Percentiles rank a stretch among this genome's conserved stretches.
phyloP scores from a whole-genome alignment of 2,329 filamentous ascomycete genomes.

The Thielaviopsis populi region DNA sequence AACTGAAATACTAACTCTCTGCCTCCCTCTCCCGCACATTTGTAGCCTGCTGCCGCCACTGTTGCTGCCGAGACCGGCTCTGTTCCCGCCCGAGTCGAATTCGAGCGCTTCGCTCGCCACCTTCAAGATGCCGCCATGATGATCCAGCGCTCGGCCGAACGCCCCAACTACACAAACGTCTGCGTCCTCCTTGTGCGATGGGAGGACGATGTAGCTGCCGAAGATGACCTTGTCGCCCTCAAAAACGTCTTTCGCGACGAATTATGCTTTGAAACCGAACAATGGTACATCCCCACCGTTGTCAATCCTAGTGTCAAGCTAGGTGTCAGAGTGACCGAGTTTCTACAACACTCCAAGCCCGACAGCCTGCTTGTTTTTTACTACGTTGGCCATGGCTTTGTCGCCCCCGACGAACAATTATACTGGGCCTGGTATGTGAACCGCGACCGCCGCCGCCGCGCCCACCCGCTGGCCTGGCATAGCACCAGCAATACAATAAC shows the following conservation, averaged over 20 bases:
- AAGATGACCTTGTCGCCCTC: slow-evolving; percentile 38
- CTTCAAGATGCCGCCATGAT: slow-evolving; percentile 54
- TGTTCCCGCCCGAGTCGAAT: slow-evolving; percentile 35
- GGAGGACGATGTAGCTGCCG: slow-evolving; percentile 43
- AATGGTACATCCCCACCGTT: slow-evolving; percentile 45
- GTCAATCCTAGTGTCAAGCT: slow-evolving; percentile 46
- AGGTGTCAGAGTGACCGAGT: slow-evolving; percentile 43
- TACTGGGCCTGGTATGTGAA: slow-evolving; percentile 50
- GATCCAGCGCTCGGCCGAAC: slow-evolving; percentile 48
- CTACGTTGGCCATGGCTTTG: slow-evolving; percentile 46
- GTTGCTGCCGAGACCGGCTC: slow-evolving; percentile 12
- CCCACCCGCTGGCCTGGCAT: no score
- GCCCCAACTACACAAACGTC: slow-evolving; percentile 40
- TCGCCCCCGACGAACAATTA: slow-evolving; percentile 43
- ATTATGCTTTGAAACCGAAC: slow-evolving; percentile 46
- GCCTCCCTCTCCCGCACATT: neutral
- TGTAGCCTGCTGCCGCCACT: slow-evolving; percentile 7
- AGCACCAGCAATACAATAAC: neutral
- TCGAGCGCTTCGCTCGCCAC: slow-evolving; percentile 51
- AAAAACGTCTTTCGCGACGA: slow-evolving; percentile 43
- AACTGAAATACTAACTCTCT: neutral
- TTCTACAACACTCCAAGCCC: slow-evolving; percentile 41
- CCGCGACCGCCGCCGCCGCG: no score
- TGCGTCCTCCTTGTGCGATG: slow-evolving; percentile 47
- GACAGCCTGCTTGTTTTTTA: slow-evolving; percentile 50